phyloP scores from a whole-genome alignment of 495 filamentous ascomycete genomes.

The Neurospora intermedia region DNA sequence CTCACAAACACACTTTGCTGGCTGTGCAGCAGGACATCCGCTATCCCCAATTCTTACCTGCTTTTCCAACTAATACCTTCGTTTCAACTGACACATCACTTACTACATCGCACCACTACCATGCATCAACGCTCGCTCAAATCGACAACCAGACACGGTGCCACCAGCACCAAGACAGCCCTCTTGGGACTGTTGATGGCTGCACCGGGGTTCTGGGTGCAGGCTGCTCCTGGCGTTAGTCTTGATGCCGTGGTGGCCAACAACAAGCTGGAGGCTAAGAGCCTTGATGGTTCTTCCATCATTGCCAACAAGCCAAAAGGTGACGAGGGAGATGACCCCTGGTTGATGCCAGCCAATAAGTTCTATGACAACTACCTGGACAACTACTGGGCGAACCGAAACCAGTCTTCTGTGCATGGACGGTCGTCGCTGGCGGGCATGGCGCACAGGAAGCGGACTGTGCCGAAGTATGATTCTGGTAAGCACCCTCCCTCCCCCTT shows the following conservation, averaged over 20 bases:
- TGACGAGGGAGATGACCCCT: background rate
- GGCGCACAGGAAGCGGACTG: background rate
- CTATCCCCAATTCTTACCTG: background rate
- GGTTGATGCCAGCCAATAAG: background rate
- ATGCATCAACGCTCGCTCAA: background rate
- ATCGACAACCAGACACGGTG: background rate
- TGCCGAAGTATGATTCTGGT: background rate
- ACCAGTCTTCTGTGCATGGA: background rate
- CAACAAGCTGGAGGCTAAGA: background rate
- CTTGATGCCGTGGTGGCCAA: background rate
- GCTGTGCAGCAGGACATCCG: background rate
- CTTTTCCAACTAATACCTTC: background rate
- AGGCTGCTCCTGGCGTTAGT: background rate
- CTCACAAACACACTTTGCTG: background rate
- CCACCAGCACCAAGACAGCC: background rate
- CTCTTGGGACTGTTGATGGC: background rate
- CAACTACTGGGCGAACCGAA: background rate
- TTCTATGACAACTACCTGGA: background rate
- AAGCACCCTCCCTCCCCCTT: accelerated
- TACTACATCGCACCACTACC: background rate
- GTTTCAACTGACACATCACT: background rate
- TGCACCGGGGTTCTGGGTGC: background rate
- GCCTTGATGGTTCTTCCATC: too few species aligned
- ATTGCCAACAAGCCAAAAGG: background rate
- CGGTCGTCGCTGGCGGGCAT: background rate